phyloP scores from a whole-genome alignment of 192 early-diverging fungal genomes.

The Linnemannia schmuckeri region DNA sequence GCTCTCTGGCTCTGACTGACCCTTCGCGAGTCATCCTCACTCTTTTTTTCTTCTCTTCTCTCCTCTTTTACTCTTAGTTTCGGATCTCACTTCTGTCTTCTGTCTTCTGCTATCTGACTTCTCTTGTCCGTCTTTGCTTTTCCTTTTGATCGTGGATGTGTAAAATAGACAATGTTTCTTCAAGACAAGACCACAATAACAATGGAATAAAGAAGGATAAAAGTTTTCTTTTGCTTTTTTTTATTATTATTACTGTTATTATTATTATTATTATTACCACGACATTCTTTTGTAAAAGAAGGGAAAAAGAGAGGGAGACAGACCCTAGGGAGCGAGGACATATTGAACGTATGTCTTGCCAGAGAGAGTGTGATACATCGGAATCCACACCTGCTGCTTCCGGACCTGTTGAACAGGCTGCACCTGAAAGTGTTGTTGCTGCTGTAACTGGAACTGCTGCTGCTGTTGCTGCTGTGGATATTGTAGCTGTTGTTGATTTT shows the following conservation, averaged over 20 bases:
- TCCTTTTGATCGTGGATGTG: too few species aligned
- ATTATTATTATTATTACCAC: neutral
- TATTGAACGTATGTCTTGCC: conserved; percentile 49
- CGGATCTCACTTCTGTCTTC: neutral
- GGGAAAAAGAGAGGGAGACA: neutral
- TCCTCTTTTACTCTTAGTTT: neutral
- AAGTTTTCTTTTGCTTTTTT: neutral
- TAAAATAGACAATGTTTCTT: neutral
- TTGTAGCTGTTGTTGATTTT: conserved; percentile 14
- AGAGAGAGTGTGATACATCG: conserved; percentile 29
- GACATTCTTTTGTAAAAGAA: neutral
- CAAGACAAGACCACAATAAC: too few species aligned
- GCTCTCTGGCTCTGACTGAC: neutral
- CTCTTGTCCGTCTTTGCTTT: too few species aligned
- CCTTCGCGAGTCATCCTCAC: neutral
- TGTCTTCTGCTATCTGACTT: neutral
- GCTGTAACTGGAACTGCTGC: conserved; percentile 1
- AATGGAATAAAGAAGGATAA: neutral
- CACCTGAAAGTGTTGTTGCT: conserved; percentile 14
- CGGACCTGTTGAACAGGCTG: conserved; percentile 9
- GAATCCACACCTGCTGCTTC: conserved; percentile 53
- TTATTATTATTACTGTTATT: neutral
- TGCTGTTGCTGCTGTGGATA: neutral
- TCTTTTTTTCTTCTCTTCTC: neutral
- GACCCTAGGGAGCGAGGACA: neutral